Percentiles rank a stretch among this genome's conserved stretches.
phyloP scores from a whole-genome alignment of 805 yeast species.

The Teunomyces funiuensis region DNA sequence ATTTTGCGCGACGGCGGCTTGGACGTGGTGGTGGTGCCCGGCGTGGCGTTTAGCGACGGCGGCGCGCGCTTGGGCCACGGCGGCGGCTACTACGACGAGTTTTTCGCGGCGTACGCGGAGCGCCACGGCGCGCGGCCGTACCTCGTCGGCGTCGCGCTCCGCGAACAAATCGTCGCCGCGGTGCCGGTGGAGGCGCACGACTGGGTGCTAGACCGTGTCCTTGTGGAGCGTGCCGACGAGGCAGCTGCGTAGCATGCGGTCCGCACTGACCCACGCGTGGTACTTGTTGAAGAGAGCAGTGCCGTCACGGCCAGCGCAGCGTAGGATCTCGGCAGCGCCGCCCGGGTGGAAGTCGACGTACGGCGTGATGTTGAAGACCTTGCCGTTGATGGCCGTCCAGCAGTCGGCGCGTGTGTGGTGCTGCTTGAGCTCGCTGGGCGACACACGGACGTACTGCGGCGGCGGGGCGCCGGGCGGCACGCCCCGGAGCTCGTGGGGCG shows the following conservation, averaged over 20 bases:
- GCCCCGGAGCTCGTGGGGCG: conserved; percentile 53
- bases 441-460: conserved; percentile 45
- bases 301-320: conserved; percentile 82
- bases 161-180: conserved; percentile 54
- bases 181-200: conserved; percentile 68
- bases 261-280: conserved; percentile 76
- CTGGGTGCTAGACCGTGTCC: conserved; percentile 53
- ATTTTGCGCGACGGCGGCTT: conserved; percentile 41
- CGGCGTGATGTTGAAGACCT: conserved; percentile 83
- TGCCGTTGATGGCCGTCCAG: conserved; percentile 81
- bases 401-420: conserved; percentile 69
- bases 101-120: conserved; percentile 21
- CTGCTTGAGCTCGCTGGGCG: conserved; percentile 54
- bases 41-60: conserved; percentile 66
- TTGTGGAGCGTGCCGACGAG: conserved; percentile 60
- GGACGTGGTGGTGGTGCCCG: conserved; percentile 81
- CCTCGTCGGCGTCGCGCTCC: conserved; percentile 64
- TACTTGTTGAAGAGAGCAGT: conserved; percentile 72
- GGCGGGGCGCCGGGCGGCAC: conserved; percentile 55
- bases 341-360: conserved; percentile 92
- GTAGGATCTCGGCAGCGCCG: conserved; percentile 74
- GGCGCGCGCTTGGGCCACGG: conserved; percentile 83
- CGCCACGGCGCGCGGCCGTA: conserved; percentile 33
- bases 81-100: conserved; percentile 86
- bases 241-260: conserved; percentile 76